A percentile compares a stretch with the other conserved stretches of the same genome.
Evolutionary conservation across 257 asterid species (phyloP).

Genomic region (Rhazya stricta): DNA sequence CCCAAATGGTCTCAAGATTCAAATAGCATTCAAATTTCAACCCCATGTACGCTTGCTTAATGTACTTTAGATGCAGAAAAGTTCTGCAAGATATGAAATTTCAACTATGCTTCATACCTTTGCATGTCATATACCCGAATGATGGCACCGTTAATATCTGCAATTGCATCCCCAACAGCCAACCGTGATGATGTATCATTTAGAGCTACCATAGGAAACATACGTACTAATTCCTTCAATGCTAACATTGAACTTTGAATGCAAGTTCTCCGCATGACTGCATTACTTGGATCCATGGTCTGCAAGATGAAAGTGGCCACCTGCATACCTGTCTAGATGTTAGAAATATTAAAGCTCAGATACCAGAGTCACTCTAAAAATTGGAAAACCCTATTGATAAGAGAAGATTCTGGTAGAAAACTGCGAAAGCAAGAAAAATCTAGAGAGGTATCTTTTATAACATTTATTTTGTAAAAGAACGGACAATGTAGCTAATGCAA

Average conservation of each 20-base stretch:
- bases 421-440: background rate
- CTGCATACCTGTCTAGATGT: constrained; percentile 94
- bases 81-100: background rate
- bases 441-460: background rate
- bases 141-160: constrained; percentile 56
- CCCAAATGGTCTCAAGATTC: background rate
- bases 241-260: constrained; percentile 62
- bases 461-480: background rate
- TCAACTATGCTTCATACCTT: constrained; percentile 40
- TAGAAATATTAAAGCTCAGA: constrained; percentile 35
- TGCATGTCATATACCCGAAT: constrained; percentile 91
- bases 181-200: constrained; percentile 65
- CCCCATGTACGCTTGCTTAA: background rate
- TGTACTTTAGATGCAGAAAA: background rate
- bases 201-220: constrained; percentile 86
- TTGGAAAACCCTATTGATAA: background rate
- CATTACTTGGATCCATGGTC: constrained; percentile 94
- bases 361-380: background rate
- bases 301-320: constrained; percentile 76
- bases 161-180: constrained; percentile 97
- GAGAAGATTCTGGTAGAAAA: background rate
- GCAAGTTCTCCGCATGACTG: constrained; percentile 80
- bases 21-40: background rate
- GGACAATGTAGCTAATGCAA: background rate
- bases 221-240: constrained; percentile 74